Percentiles rank a stretch among this genome's conserved stretches.
phyloP scores from a whole-genome alignment of 257 asterid species.

The Verbascum thapsus region DNA sequence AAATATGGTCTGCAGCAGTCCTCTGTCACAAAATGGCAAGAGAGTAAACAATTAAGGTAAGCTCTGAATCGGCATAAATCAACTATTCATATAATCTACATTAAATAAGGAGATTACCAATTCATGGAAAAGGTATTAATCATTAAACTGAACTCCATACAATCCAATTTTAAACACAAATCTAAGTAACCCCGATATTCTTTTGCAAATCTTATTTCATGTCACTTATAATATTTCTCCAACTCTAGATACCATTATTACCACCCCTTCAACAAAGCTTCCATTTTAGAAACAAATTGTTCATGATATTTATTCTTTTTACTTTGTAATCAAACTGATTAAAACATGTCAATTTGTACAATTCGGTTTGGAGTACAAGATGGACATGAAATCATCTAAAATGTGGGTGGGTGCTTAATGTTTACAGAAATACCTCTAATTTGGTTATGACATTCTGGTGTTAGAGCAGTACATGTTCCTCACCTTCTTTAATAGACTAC shows the following conservation, averaged over 20 bases:
- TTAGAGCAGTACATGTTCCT: slow-evolving; percentile 1
- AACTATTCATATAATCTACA: not conserved
- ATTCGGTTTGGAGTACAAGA: not conserved
- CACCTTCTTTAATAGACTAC: not conserved
- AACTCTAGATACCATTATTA: not conserved
- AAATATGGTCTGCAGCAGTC: slow-evolving; percentile 83
- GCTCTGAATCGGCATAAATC: not conserved
- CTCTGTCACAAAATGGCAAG: slow-evolving; percentile 53
- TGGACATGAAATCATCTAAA: not conserved
- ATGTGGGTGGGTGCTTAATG: not conserved
- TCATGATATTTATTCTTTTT: slow-evolving; percentile 3
- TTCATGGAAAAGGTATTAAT: not conserved
- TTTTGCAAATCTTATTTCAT: slow-evolving; percentile 14
- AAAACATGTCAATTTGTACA: not conserved
- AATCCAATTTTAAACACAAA: slow-evolving; percentile 13
- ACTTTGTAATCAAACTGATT: slow-evolving; percentile 12
- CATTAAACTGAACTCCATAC: slow-evolving; percentile 5
- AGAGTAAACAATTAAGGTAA: slow-evolving; percentile 8
- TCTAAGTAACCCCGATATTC: not conserved
- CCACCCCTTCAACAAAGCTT: slow-evolving; percentile 10
- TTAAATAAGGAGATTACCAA: not conserved
- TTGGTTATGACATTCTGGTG: not conserved
- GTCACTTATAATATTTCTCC: not conserved
- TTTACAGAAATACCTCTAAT: slow-evolving; percentile 7
- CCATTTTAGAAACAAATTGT: slow-evolving; percentile 3